Conservation (phyloP, 1,284 basidiomycete genomes). For the Baeospora myosura region DNA sequence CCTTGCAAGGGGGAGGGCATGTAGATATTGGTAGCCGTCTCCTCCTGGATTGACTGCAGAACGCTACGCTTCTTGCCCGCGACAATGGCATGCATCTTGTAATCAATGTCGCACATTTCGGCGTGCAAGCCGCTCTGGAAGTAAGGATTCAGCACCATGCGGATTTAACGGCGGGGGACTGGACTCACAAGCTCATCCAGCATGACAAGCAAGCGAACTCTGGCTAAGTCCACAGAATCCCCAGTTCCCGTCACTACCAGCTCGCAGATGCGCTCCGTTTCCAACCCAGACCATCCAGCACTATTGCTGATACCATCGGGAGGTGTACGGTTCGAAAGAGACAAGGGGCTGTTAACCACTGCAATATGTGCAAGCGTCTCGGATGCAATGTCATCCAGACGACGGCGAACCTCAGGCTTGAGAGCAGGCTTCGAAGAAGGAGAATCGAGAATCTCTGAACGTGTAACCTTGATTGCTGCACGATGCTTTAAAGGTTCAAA, state of each 20-base stretch:
- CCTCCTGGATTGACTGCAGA: conserved; percentile 92
- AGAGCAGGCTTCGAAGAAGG: conserved; percentile 77
- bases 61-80: conserved; percentile 85
- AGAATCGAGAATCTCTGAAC: conserved; percentile 87
- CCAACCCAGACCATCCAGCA: conserved; percentile 80
- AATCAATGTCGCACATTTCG: conserved; percentile 90
- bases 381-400: conserved; percentile 88
- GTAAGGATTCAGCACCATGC: conserved; percentile 8
- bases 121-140: conserved; percentile 79
- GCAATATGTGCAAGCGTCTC: conserved; percentile 86
- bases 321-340: conserved; percentile 63
- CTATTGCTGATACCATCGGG: conserved; percentile 70
- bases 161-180: neutral
- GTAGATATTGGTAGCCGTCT: conserved; percentile 96
- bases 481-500: conserved; percentile 49
- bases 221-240: conserved; percentile 87
- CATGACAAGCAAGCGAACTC: conserved; percentile 87
- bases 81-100: conserved; percentile 89
- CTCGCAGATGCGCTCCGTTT: conserved; percentile 90
- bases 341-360: conserved; percentile 74
- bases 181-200: conserved; percentile 83
- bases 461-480: conserved; percentile 80
- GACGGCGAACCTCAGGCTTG: conserved; percentile 80
- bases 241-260: conserved; percentile 83
- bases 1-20: conserved; percentile 87